These are phyloP conservation scores for Nicotiana rustica DNA, from an alignment of 305 asterid genomes.

Conservation along the genomic window DNA sequence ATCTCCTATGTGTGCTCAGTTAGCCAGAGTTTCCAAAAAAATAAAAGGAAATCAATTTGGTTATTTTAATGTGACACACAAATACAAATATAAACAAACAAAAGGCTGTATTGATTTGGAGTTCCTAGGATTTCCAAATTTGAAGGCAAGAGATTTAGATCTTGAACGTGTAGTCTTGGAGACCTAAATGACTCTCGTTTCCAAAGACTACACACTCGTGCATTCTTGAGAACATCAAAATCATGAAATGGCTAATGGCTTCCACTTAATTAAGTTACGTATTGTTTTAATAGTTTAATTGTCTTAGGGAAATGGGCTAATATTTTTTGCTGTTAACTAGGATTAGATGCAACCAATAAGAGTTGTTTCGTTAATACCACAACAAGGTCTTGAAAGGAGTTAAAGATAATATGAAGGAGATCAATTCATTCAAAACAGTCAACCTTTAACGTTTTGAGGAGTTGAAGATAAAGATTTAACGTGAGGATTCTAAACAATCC, in stretches of 20 bases:
- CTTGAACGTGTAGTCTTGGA: slow-evolving; percentile 50
- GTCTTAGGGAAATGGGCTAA: neutral
- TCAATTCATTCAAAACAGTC: neutral
- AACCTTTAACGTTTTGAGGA: slow-evolving; percentile 2
- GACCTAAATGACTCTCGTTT: slow-evolving; percentile 39
- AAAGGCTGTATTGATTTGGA: slow-evolving; percentile 35
- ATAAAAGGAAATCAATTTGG: neutral
- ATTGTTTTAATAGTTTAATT: neutral
- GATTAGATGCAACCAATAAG: slow-evolving; percentile 11
- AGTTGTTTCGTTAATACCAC: neutral
- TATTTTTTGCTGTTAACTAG: neutral
- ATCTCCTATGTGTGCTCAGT: no score
- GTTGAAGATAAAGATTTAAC: no score
- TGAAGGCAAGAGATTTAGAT: slow-evolving; percentile 46
- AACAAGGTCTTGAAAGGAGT: slow-evolving; percentile 8
- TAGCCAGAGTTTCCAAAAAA: no score
- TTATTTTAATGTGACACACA: neutral
- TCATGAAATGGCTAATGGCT: slow-evolving; percentile 35
- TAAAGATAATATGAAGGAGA: neutral
- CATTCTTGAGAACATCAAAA: slow-evolving; percentile 63
- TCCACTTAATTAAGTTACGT: neutral
- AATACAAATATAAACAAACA: neutral
- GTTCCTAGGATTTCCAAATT: slow-evolving; percentile 55
- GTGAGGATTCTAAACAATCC: no score
- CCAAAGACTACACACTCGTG: slow-evolving; percentile 67